A percentile compares a stretch with the other conserved stretches of the same genome.
phyloP scores from a whole-genome alignment of 208 protist species.

The Trypanosoma brucei region DNA sequence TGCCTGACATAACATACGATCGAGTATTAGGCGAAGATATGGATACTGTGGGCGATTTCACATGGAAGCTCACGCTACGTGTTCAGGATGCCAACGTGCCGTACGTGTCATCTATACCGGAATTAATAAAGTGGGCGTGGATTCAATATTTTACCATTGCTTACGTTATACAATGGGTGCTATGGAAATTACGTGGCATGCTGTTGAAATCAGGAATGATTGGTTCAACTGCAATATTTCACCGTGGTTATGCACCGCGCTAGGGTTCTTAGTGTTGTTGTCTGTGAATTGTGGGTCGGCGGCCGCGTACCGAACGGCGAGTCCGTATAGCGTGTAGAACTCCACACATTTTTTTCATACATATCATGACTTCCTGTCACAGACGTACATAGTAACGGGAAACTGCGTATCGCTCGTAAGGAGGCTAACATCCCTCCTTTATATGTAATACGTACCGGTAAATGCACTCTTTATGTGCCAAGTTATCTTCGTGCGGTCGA shows the following conservation, averaged over 20 bases:
- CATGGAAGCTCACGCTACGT: constrained; percentile 58
- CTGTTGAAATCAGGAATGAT: constrained; percentile 52
- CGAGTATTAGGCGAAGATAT: constrained; percentile 55
- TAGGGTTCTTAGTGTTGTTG: not conserved
- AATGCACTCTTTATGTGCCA: no score
- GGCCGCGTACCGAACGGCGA: no score
- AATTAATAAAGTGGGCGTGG: constrained; percentile 80
- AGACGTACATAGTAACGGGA: no score
- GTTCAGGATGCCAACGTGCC: constrained; percentile 42
- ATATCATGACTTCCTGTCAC: no score
- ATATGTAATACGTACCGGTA: no score
- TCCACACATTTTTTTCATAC: no score
- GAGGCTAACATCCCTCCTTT: no score
- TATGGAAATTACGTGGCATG: constrained; percentile 67
- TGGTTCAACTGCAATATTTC: constrained; percentile 48
- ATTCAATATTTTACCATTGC: constrained; percentile 81
- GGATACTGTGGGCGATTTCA: constrained; percentile 60
- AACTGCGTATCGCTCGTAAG: no score
- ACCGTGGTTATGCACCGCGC: constrained; percentile 13
- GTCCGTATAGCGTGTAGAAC: no score
- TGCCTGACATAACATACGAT: constrained; percentile 17
- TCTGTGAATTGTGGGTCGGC: constrained; percentile 46
- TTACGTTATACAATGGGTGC: constrained; percentile 61
- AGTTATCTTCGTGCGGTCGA: no score
- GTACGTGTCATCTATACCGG: constrained; percentile 60